phyloP scores from a whole-genome alignment of 2,329 filamentous ascomycete genomes.

The Colletotrichum orchidophilum region DNA sequence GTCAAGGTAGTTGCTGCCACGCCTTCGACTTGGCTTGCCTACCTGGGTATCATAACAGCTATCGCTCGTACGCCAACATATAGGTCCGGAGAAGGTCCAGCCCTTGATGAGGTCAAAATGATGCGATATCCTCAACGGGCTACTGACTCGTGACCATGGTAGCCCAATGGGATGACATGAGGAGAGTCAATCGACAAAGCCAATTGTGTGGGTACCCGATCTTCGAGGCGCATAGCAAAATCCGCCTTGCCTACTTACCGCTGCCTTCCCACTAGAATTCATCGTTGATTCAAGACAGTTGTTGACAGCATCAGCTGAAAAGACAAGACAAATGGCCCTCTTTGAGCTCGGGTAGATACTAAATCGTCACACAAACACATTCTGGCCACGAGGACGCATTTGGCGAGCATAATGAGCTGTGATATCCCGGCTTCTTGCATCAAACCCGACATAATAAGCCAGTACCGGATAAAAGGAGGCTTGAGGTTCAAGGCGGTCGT shows the following conservation, averaged over 20 bases:
- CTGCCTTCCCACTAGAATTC: not conserved
- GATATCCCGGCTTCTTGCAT: not conserved
- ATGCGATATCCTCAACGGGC: constrained; percentile 13
- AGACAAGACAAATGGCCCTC: not conserved
- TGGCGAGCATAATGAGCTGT: not conserved
- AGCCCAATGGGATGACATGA: constrained; percentile 7
- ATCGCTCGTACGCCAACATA: constrained; percentile 8
- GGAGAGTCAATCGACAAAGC: not conserved
- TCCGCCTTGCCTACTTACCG: not conserved
- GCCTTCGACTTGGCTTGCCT: not conserved
- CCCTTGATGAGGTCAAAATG: not conserved
- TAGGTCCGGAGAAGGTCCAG: not conserved
- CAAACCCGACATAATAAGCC: not conserved
- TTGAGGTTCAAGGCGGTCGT: not conserved
- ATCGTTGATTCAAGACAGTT: constrained; percentile 19
- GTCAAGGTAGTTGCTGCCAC: constrained; percentile 2
- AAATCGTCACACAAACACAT: not conserved
- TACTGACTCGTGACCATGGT: not conserved
- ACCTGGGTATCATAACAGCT: not conserved
- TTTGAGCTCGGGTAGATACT: not conserved
- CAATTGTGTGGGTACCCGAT: constrained; percentile 16
- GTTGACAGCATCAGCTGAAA: constrained; percentile 22
- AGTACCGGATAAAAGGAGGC: not conserved
- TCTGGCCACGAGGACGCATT: not conserved
- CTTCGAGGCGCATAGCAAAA: not conserved